These are phyloP conservation scores for Tetradesmus obliquus DNA, from an alignment of 139 green algal genomes.

Conservation along the genomic window DNA sequence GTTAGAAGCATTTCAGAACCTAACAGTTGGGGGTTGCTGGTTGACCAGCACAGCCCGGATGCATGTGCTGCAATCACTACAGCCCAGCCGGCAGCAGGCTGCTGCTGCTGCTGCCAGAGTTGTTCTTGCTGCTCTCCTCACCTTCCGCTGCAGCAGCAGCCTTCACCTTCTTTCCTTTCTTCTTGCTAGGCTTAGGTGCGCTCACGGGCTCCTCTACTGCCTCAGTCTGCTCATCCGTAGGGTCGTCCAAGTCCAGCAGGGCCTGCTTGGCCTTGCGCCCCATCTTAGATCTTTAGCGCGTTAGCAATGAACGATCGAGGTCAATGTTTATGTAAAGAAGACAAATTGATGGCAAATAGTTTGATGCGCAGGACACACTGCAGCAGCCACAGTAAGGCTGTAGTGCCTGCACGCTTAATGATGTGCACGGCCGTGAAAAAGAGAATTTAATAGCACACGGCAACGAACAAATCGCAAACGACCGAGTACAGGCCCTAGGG, in stretches of 20 bases:
- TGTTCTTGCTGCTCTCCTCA: neutral
- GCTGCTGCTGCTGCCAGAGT: neutral
- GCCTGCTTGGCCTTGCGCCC: slow-evolving; percentile 59
- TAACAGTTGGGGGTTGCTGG: neutral
- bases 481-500: neutral
- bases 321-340: neutral
- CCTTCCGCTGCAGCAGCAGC: slow-evolving; percentile 2
- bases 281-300: slow-evolving; percentile 1
- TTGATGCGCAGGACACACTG: neutral
- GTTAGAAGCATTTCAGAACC: neutral
- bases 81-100: neutral
- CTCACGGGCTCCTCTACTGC: slow-evolving; percentile 32
- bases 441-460: neutral
- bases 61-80: neutral
- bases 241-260: slow-evolving; percentile 45
- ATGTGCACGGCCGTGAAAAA: neutral
- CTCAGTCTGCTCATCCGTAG: slow-evolving; percentile 36
- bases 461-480: neutral
- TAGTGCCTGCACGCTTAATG: neutral
- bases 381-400: neutral
- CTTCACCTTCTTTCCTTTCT: slow-evolving; percentile 48
- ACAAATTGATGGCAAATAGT: neutral
- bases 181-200: slow-evolving; percentile 21
- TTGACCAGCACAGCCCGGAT: neutral
- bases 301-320: neutral